Evolutionary conservation across 345 rosid species (phyloP).

Genomic region (Eutrema heterophyllum): DNA sequence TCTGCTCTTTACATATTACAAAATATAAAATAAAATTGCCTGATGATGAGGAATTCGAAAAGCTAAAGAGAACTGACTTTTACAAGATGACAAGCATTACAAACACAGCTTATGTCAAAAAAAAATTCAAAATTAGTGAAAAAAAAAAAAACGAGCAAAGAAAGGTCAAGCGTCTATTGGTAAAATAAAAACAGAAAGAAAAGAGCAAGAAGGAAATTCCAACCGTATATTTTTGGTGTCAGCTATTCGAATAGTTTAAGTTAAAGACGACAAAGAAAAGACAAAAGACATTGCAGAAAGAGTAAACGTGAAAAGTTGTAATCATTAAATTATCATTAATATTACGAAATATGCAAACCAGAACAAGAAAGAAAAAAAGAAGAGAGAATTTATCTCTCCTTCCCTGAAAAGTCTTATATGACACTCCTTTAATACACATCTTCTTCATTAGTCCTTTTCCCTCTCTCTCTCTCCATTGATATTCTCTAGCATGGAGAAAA

Average conservation of each 20-base stretch:
- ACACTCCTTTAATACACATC: constrained; percentile 10
- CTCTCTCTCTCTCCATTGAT: not conserved
- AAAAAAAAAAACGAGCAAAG: not conserved
- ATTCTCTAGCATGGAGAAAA: constrained; percentile 48
- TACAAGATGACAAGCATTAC: constrained; percentile 15
- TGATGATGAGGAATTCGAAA: not conserved
- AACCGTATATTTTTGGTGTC: constrained; percentile 27
- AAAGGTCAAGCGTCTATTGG: not conserved
- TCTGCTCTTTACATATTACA: not conserved
- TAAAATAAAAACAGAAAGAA: constrained; percentile 22
- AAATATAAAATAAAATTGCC: not conserved
- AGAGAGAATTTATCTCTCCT: constrained; percentile 6
- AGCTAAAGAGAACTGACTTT: constrained; percentile 15
- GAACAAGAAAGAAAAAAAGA: not conserved
- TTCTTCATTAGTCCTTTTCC: not conserved
- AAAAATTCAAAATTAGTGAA: not conserved
- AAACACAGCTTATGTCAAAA: not conserved
- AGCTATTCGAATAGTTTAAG: constrained; percentile 28
- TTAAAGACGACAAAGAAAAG: constrained; percentile 28
- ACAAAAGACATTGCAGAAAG: constrained; percentile 27
- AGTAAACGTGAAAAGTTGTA: constrained; percentile 26
- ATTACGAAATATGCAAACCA: constrained; percentile 8
- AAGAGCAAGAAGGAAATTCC: constrained; percentile 28
- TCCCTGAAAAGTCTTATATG: constrained; percentile 6
- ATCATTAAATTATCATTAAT: constrained; percentile 33